Evolutionary conservation across 345 rosid species (phyloP).

Genomic region (Chamaenerion angustifolium): DNA sequence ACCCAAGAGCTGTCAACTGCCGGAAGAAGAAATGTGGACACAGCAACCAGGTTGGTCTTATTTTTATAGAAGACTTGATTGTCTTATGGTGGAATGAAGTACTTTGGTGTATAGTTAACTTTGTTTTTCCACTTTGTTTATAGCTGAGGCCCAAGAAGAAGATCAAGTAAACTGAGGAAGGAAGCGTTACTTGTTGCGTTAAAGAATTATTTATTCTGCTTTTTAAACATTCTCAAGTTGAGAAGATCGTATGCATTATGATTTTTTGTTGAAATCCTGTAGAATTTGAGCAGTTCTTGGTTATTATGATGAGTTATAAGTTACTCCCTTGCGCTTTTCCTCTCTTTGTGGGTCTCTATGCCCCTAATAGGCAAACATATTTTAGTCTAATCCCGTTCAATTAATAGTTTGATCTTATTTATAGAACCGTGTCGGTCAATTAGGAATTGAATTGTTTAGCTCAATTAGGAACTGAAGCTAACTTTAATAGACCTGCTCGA

Average conservation of each 20-base stretch:
- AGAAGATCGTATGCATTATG: neutral
- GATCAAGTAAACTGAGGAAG: slow-evolving; percentile 35
- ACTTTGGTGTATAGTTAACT: neutral
- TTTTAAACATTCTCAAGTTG: neutral
- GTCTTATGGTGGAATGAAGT: too few species aligned
- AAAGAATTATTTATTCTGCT: neutral
- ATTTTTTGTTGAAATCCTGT: neutral
- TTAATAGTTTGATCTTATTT: too few species aligned
- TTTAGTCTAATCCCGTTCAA: too few species aligned
- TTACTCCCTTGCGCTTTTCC: too few species aligned
- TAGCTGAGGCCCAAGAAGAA: slow-evolving; percentile 99
- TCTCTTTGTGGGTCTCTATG: too few species aligned
- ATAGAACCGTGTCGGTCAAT: too few species aligned
- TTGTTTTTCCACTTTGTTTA: slow-evolving; percentile 5
- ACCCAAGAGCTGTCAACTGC: slow-evolving; percentile 95
- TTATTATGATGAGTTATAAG: too few species aligned
- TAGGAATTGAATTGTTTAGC: too few species aligned
- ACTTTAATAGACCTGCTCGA: too few species aligned
- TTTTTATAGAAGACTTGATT: neutral
- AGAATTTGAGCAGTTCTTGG: neutral
- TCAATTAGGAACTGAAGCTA: too few species aligned
- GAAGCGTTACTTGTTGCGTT: neutral
- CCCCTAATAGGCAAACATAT: too few species aligned
- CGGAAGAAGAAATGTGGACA: slow-evolving; percentile 99
- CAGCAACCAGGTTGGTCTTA: slow-evolving; percentile 66